phyloP scores from a whole-genome alignment of 1,284 basidiomycete genomes.

The Pseudozyma thailandica region DNA sequence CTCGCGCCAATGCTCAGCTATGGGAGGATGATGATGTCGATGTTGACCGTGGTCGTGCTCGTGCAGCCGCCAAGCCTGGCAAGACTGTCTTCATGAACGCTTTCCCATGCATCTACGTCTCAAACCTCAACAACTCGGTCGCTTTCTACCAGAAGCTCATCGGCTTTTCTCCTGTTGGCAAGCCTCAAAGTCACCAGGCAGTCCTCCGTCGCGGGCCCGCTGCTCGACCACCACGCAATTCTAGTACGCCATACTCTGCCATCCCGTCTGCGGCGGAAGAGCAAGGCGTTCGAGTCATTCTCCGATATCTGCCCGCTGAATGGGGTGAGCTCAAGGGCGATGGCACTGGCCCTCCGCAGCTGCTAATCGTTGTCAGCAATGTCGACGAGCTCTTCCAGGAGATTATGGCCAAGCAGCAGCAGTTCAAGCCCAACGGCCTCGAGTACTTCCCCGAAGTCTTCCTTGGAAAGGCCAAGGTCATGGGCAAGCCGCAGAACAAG shows the following conservation, averaged over 20 bases:
- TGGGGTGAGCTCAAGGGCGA: slow-evolving; percentile 50
- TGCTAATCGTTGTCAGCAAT: slow-evolving; percentile 44
- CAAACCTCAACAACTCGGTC: slow-evolving; percentile 37
- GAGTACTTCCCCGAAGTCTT: slow-evolving; percentile 57
- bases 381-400: slow-evolving; percentile 45
- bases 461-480: slow-evolving; percentile 40
- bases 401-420: slow-evolving; percentile 38
- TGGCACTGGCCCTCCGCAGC: slow-evolving; percentile 40
- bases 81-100: slow-evolving; percentile 39
- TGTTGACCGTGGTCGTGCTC: slow-evolving; percentile 27
- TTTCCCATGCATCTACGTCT: slow-evolving; percentile 44
- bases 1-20: slow-evolving; percentile 9
- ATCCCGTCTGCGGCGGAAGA: slow-evolving; percentile 39
- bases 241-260: slow-evolving; percentile 27
- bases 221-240: slow-evolving; percentile 27
- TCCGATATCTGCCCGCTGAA: slow-evolving; percentile 37
- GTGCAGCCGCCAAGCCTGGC: slow-evolving; percentile 10
- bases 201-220: slow-evolving; percentile 36
- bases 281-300: slow-evolving; percentile 38
- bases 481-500: slow-evolving; percentile 52
- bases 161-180: slow-evolving; percentile 43
- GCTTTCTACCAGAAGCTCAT: slow-evolving; percentile 48
- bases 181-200: slow-evolving; percentile 41
- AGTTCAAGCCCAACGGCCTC: slow-evolving; percentile 38
- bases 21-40: slow-evolving; percentile 53